Conservation (phyloP, 176 grass and related monocot genomes). For the Zizania latifolia region DNA sequence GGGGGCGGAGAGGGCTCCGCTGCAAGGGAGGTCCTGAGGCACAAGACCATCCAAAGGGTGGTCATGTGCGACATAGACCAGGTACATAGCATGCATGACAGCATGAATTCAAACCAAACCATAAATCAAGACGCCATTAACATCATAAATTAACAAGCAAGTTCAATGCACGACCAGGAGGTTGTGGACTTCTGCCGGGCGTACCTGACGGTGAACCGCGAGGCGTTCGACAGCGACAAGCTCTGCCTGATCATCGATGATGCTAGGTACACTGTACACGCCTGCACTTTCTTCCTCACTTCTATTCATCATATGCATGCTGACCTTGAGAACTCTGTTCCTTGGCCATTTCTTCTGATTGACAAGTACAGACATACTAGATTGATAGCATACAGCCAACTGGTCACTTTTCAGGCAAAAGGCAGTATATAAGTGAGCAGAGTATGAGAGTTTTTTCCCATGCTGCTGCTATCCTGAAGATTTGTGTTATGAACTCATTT, state of each 20-base stretch:
- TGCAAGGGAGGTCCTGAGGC: slow-evolving; percentile 57
- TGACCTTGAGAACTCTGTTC: not conserved
- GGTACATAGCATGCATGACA: not conserved
- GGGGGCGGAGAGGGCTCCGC: slow-evolving; percentile 77
- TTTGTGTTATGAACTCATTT: not conserved
- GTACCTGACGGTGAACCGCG: slow-evolving; percentile 42
- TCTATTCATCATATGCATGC: not conserved
- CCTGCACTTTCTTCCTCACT: too few species aligned
- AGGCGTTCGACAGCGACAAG: slow-evolving; percentile 51
- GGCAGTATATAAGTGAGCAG: too few species aligned
- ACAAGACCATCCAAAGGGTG: slow-evolving; percentile 35
- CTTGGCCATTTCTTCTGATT: not conserved
- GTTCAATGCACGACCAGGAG: slow-evolving; percentile 24
- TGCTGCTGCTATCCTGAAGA: not conserved
- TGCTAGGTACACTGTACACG: slow-evolving; percentile 45
- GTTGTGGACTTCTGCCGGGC: slow-evolving; percentile 70
- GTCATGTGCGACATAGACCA: slow-evolving; percentile 77
- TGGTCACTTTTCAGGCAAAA: not conserved
- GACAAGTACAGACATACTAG: not conserved
- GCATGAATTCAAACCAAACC: too few species aligned
- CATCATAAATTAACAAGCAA: too few species aligned
- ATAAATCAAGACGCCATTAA: too few species aligned
- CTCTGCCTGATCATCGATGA: slow-evolving; percentile 69
- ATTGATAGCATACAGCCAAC: too few species aligned
- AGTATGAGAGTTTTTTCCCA: too few species aligned